These are phyloP conservation scores for Arbutus unedo DNA, from an alignment of 148 eudicot genomes.

Conservation along the genomic window DNA sequence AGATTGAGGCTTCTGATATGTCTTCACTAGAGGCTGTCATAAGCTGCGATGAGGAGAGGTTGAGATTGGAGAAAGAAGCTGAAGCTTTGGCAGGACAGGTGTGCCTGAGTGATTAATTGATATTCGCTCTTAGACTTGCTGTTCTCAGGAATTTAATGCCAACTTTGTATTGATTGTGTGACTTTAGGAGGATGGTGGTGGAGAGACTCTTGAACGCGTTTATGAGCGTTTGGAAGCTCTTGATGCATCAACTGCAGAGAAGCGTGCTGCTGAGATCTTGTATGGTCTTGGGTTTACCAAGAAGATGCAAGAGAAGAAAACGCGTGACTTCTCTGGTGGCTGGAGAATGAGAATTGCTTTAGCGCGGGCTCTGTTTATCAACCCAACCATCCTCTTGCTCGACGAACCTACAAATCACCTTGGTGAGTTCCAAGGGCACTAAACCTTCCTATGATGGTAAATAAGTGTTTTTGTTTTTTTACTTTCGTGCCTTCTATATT, in stretches of 20 bases:
- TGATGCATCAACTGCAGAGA: constrained; percentile 94
- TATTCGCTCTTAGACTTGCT: neutral
- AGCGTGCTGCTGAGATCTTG: constrained; percentile 95
- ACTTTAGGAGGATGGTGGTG: constrained; percentile 89
- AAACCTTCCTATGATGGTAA: neutral
- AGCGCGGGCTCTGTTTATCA: constrained; percentile 90
- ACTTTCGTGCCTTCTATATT: neutral
- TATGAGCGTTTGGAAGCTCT: constrained; percentile 93
- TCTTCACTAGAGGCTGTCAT: constrained; percentile 86
- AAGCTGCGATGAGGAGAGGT: constrained; percentile 80
- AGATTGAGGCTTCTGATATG: constrained; percentile 98
- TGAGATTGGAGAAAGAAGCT: constrained; percentile 80
- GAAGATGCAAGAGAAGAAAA: constrained; percentile 88
- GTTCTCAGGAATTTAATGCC: neutral
- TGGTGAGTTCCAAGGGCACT: constrained; percentile 40
- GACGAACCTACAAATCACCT: constrained; percentile 99
- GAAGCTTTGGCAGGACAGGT: constrained; percentile 84
- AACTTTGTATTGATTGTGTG: neutral
- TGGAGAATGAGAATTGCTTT: constrained; percentile 99
- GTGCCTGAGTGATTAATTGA: constrained; percentile 11
- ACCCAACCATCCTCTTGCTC: constrained; percentile 83
- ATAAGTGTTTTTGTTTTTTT: neutral
- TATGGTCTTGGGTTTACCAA: constrained; percentile 89
- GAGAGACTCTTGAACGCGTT: constrained; percentile 79
- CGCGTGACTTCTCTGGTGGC: constrained; percentile 96